Evolutionary conservation across 305 asterid species (phyloP), one percentile per base, ranked within the genome.

Genomic region (Coffea humblotiana): DNA sequence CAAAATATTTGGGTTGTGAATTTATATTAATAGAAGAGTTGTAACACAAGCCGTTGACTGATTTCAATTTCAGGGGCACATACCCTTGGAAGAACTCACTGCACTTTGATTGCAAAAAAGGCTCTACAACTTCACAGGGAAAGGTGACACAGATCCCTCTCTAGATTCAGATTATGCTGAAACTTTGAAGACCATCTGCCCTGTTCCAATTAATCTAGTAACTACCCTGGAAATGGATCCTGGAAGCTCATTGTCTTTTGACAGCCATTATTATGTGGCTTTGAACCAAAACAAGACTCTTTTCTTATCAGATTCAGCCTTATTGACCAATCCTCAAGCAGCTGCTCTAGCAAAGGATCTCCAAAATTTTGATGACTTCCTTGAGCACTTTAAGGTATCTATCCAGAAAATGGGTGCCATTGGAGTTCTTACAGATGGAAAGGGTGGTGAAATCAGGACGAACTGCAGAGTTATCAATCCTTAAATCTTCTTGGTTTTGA

Each of bases 41-140:
- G 3, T 40, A 35, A 70, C 18, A 12, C n/a, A 58, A 21, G 64
- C 12, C 64, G 19, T 21, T 21, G 21, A 14, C 21, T 58, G n/a
- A 18, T 56, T 18, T 56, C 21, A 56, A 16, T 66, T 84, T 79
- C 74, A 87, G 87, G 89, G 12, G 89, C 85, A 5, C 88, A 86
- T 77, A 86, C 89, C 0, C 82, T 88, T 21, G 89, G 89, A 64
- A 35, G 56, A 2, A 66, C 84, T 1, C 89, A 71, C 63, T 88
- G 91, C 80, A 68, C 78, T 4, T 69, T 80, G 68, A 74, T 82
- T 2, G 69, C 82, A 52, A 85, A 71, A 71, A 40, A 65, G 88
- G 71, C 79, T 88, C 21, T 76, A 84, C 60, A 87, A 88, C 72
- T 88, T 85, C 82, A 82, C 84, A 1, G 88, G 88, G 69, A 82